Evolutionary conservation across 352 stramenopile genomes (phyloP).

Genomic region (Pythium aristosporum): DNA sequence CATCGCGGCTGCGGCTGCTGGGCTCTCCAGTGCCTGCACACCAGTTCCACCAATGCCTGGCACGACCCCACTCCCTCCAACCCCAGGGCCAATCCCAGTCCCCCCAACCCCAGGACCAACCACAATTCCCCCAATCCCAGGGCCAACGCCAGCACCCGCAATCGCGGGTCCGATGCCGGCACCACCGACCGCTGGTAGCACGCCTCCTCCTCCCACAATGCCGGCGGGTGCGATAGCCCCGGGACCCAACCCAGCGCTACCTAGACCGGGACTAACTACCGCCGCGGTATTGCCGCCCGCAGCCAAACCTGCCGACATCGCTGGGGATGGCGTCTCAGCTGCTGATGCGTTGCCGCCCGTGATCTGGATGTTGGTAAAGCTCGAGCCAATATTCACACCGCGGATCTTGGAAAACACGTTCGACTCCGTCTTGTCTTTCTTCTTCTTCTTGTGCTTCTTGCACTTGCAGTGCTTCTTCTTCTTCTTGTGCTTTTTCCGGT

Average conservation of each 20-base stretch:
- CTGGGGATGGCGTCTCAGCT: neutral
- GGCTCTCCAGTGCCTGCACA: neutral
- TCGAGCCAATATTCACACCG: constrained; percentile 27
- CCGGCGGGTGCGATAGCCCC: neutral
- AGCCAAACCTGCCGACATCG: neutral
- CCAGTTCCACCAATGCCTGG: neutral
- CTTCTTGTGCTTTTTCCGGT: constrained; percentile 20
- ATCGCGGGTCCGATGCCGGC: neutral
- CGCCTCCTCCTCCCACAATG: neutral
- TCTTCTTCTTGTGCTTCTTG: constrained; percentile 24
- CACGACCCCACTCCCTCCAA: neutral
- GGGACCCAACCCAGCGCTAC: neutral
- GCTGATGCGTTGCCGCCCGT: constrained; percentile 15
- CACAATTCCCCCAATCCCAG: neutral
- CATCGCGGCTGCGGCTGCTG: neutral
- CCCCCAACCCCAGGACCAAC: neutral
- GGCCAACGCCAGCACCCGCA: neutral
- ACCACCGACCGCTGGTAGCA: neutral
- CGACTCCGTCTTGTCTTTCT: constrained; percentile 19
- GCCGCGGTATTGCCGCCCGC: neutral
- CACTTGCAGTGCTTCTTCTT: constrained; percentile 22
- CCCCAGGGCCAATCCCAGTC: neutral
- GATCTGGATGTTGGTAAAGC: constrained; percentile 29
- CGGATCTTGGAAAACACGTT: constrained; percentile 31
- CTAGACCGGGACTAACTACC: no score